Percentiles rank a stretch among this genome's conserved stretches.
These are phyloP conservation scores for Medicago arabica DNA, from an alignment of 306 rosid genomes.

Conservation along the genomic window DNA sequence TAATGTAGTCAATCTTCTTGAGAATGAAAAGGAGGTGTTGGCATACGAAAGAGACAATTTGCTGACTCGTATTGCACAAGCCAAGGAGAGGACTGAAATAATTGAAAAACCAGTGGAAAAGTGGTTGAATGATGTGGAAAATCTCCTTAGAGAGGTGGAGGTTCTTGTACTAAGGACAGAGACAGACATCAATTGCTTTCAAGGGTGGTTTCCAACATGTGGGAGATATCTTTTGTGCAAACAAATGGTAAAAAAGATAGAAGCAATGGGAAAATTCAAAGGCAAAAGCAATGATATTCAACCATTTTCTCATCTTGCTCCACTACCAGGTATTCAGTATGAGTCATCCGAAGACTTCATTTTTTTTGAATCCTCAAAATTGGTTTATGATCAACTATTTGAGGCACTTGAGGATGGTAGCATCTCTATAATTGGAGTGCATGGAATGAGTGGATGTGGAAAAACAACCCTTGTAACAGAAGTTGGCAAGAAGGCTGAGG, in stretches of 20 bases:
- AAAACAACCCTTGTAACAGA: constrained; percentile 30
- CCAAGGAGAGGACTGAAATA: not conserved
- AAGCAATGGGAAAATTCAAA: not conserved
- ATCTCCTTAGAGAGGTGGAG: not conserved
- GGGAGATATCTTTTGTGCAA: constrained; percentile 22
- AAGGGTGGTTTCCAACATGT: constrained; percentile 7
- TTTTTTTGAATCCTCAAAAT: constrained; percentile 21
- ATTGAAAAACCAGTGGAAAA: constrained; percentile 10
- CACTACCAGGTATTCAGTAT: constrained; percentile 20
- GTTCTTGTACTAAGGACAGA: not conserved
- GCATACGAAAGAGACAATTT: not conserved
- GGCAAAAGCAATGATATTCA: not conserved
- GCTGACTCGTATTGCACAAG: not conserved
- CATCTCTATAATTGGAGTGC: not conserved
- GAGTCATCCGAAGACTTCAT: not conserved
- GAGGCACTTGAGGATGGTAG: constrained; percentile 24
- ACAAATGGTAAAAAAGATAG: constrained; percentile 9
- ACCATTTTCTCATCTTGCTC: constrained; percentile 10
- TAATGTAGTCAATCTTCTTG: not conserved
- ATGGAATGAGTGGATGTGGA: constrained; percentile 35
- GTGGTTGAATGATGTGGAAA: constrained; percentile 26
- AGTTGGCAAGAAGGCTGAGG: constrained; percentile 9
- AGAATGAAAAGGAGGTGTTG: not conserved
- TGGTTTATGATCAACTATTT: not conserved
- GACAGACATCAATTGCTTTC: constrained; percentile 7